These are phyloP conservation scores for Inonotus obliquus DNA, from an alignment of 1,284 basidiomycete genomes.

Conservation along the genomic window DNA sequence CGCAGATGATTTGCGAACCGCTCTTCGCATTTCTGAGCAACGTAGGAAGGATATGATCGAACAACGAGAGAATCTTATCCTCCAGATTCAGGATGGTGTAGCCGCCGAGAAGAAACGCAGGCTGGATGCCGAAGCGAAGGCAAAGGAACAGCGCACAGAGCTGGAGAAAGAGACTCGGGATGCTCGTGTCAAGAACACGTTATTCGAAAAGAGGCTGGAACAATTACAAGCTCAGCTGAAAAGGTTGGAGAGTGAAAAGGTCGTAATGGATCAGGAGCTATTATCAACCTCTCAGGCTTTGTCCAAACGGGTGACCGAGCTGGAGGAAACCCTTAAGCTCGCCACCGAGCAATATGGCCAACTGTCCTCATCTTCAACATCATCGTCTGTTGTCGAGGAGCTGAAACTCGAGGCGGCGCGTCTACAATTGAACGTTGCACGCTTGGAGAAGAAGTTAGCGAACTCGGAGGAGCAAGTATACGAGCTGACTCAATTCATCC, in stretches of 20 bases:
- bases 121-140: conserved; percentile 44
- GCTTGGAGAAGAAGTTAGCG: conserved; percentile 61
- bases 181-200: conserved; percentile 31
- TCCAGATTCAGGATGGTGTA: conserved; percentile 51
- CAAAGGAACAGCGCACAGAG: conserved; percentile 34
- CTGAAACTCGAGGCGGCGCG: conserved; percentile 39
- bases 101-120: conserved; percentile 46
- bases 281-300: conserved; percentile 33
- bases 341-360: conserved; percentile 56
- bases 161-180: conserved; percentile 32
- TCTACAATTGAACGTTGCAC: conserved; percentile 41
- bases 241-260: conserved; percentile 19
- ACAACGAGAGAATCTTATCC: conserved; percentile 49
- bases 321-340: conserved; percentile 43
- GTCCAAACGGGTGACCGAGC: conserved; percentile 38
- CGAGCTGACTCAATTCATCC: conserved; percentile 59
- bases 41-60: conserved; percentile 48
- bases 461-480: conserved; percentile 63
- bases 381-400: conserved; percentile 34
- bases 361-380: conserved; percentile 48
- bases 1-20: conserved; percentile 46
- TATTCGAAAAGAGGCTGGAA: conserved; percentile 27
- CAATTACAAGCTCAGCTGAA: conserved; percentile 21
- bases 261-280: conserved; percentile 24
- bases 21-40: conserved; percentile 43